Percentiles rank a stretch among this genome's conserved stretches.
These are phyloP conservation scores for Rubia yunnanensis DNA, from an alignment of 257 asterid species.

Conservation along the genomic window DNA sequence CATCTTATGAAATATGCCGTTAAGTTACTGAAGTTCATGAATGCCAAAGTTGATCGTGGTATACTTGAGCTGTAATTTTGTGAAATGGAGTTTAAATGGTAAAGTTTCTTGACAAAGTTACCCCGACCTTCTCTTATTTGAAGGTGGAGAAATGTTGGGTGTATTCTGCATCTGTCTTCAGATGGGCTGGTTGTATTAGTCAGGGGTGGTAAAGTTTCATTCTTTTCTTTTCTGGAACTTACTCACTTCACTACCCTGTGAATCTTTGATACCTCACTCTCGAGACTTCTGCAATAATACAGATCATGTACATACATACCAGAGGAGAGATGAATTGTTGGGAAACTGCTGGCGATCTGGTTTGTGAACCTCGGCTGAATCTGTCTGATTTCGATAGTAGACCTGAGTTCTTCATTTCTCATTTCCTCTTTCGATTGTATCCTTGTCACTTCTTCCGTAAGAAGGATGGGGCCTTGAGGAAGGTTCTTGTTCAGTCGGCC, in stretches of 20 bases:
- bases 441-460: too few relatives aligned
- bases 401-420: neutral
- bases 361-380: too few relatives aligned
- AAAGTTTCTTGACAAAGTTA: neutral
- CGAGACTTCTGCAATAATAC: neutral
- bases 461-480: neutral
- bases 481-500: neutral
- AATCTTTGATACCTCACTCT: neutral
- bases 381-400: neutral
- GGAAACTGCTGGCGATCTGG: too few relatives aligned
- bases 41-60: neutral
- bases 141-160: too few relatives aligned
- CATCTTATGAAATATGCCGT: neutral
- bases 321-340: neutral
- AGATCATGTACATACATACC: neutral
- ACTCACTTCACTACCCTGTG: too few relatives aligned
- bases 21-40: conserved; percentile 4
- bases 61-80: neutral
- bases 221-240: neutral
- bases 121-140: too few relatives aligned
- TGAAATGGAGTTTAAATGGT: neutral
- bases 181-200: too few relatives aligned
- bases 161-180: too few relatives aligned
- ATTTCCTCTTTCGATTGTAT: neutral
- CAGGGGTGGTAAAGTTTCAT: too few relatives aligned